Evolutionary conservation across 345 rosid species (phyloP), one percentile per base, ranked within the genome.

Genomic region (Ricinus communis): DNA sequence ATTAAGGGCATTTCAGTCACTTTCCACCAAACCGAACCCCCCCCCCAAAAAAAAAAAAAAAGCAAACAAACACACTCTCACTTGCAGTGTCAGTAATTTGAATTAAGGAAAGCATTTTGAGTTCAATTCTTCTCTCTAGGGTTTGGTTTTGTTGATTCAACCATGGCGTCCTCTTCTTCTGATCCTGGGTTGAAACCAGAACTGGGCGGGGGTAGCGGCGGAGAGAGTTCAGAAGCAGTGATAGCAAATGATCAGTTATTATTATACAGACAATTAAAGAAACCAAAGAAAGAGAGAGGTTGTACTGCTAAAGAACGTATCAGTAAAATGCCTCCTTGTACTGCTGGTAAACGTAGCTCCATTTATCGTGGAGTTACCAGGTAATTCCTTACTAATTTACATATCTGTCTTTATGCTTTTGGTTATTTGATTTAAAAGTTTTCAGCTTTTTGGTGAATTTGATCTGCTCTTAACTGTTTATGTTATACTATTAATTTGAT

Each of bases 321-420:
- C 70, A 95, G 99, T 74, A 90, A 91, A 77, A 92, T 95, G 99
- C 97, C 96, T 58, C 99, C 97, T 57, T 89, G 97, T 16, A 93
- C 99, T 0, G 97, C 97, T 51, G 99, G 99, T 14, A 95, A 95
- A 86, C 93, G 99, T 77, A 95, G 99, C 74, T 95, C 99, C 60
- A 95, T 95, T 71, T 95, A 95, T 83, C 96, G 99, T 4, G 99
- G 99, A 53, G 99, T 95, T 79, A 95, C 99, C 78, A 92, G 97
- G 99, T 92, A 65, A 25, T 14, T 5, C 2, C 21, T 16, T 19
- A 14, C 16, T 30, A 14, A 21, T 30, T 43, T 53, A n/a, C 27
- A n/a, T 53, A 21, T 21, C 5, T 51, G 43, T 30, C 27, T 43
- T 15, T 45, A 15, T n/a, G n/a, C n/a, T n/a, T n/a, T 40, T 31